Base-by-base conservation (phyloP, 768 basidiomycete species). In the Tricholoma saponaceum region DNA sequence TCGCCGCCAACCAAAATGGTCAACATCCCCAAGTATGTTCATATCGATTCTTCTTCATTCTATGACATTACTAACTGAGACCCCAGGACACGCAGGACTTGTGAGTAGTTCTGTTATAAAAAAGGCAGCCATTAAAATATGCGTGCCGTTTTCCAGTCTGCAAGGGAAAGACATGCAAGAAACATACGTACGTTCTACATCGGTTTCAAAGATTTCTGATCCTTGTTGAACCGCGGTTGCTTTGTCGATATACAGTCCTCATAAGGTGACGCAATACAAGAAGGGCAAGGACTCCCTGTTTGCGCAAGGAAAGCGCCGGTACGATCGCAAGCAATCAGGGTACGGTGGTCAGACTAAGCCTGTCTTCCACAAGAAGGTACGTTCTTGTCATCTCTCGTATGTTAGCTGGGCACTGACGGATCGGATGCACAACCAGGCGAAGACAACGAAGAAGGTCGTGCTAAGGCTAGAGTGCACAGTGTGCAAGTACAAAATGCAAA, bases 301-400 rank as follows among this genome's bases (percentile, higher is more conserved):
- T 73, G 97, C 92, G 53, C 96, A 99, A 80, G 97, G 97, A 80
- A 98, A 99, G 87, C 91, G 97, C 70, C 94, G 97, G 81, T 98
- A 99, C 80, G 97, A 98, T 82, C 89, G 96, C 70, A 96, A 97
- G 85, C 95, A 92, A 76, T 89, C 89, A 63, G 92, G 96, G 78
- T 98, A 98, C 80, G 96, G 96, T 90, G 96, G 96, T 79, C 96
- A 99, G 84, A 99, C 96, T 59, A 99, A 99, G 82, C 96, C 96
- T 60, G 95, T 99, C 78, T 99, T 99, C 90, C 97, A 99, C 91
- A 99, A 99, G 84, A 98, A 97, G 89, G 94, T 87, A 64, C 67
- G 79, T 72, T 47, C 9, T 50, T 9, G 12, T 1, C 18, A 52
- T 52, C 26, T n/a, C 1, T 25, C 13, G 14, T 47, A 3, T 18